A percentile compares a stretch with the other conserved stretches of the same genome.
These are phyloP conservation scores for Emericellopsis terricola DNA, from an alignment of 495 filamentous ascomycete species.

Conservation along the genomic window DNA sequence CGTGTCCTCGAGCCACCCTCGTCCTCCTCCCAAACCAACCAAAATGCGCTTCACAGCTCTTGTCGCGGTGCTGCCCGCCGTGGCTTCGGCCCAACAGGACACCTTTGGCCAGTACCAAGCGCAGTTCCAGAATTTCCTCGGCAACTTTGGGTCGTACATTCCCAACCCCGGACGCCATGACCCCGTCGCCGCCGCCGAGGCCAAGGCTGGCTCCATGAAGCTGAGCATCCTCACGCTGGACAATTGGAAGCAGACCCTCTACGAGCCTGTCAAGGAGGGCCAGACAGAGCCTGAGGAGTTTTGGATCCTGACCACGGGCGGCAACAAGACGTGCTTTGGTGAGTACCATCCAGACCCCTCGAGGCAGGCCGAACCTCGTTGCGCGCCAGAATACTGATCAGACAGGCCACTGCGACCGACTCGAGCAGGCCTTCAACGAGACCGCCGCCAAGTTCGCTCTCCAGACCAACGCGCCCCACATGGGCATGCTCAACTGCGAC, in stretches of 20 bases:
- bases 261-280: constrained; percentile 38
- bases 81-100: constrained; percentile 41
- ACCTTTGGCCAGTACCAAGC: constrained; percentile 42
- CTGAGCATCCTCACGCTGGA: constrained; percentile 44
- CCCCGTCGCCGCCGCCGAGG: constrained; percentile 28
- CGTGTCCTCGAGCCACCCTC: constrained; percentile 1
- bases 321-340: constrained; percentile 78
- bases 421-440: constrained; percentile 36
- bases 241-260: constrained; percentile 53
- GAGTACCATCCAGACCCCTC: too few relatives aligned
- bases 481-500: constrained; percentile 67
- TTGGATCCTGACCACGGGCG: constrained; percentile 64
- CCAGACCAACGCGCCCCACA: constrained; percentile 46
- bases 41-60: constrained; percentile 57
- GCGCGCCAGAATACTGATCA: too few relatives aligned
- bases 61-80: constrained; percentile 42
- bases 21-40: constrained; percentile 1
- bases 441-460: constrained; percentile 48
- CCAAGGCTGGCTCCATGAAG: constrained; percentile 20
- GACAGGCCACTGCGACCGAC: constrained; percentile 25
- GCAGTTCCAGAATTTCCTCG: constrained; percentile 42
- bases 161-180: constrained; percentile 47
- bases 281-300: constrained; percentile 49
- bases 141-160: constrained; percentile 15
- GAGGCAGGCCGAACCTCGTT: too few relatives aligned